Base-by-base conservation (phyloP, 257 asterid genomes). In the Eucommia ulmoides region DNA sequence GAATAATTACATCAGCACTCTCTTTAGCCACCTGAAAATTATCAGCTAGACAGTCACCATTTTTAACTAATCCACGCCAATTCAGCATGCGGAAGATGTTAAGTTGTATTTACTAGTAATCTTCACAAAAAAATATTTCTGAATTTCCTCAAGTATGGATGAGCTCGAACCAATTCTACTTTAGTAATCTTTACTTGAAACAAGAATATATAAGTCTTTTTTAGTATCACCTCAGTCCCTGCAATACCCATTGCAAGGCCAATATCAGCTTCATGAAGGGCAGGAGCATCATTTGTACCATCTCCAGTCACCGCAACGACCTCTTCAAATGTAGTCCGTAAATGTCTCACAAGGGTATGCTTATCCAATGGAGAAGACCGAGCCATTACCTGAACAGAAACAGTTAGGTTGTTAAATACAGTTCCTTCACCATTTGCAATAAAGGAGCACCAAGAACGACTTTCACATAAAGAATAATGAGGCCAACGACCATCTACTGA, bases 251-350 rank as follows among this genome's bases (percentile, higher is more conserved):
- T 87, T 2, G 96, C 96, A 56, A 87, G 96, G 45, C 96, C 96
- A 20, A 86, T 86, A 74, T 86, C 96, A 23, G 96, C 96, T 72
- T 87, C 96, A 61, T 83, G 96, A 59, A 87, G 96, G 10, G 96
- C 96, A 20, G 94, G 96, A 66, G 96, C 94, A 63, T 87, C 96
- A 65, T 87, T 87, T 44, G 96, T 87, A 24, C 96, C 94, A 60
- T 87, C 96, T 59, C 96, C 96, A 16, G 96, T 87, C 71, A 87
- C 96, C 18, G 96, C 96, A 68, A 87, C 96, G 47, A 87, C 94
- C 56, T 87, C 94, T 49, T 66, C 74, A 64, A 82, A 73, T 5
- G 92, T 87, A 10, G 91, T 61, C 33, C 94, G 81, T 60, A 83
- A 61, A 64, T 66, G 84, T 65, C 71, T 78, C 66, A 87, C 96